These are phyloP conservation scores for Starmera quercuum DNA, from an alignment of 805 yeast species.

Conservation along the genomic window DNA sequence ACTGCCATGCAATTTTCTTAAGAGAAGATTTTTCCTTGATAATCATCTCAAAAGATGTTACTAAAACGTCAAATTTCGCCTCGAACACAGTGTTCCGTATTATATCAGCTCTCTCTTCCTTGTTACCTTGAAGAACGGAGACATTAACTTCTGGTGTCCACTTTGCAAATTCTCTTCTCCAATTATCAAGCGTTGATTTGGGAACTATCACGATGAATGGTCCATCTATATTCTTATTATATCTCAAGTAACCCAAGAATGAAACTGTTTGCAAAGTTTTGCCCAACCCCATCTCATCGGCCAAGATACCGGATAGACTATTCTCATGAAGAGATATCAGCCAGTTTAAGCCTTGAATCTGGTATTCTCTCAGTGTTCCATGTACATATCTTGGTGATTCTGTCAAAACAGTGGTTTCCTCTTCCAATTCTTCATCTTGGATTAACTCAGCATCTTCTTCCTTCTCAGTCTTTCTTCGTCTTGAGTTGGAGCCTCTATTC, in stretches of 20 bases:
- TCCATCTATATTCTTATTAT: constrained; percentile 70
- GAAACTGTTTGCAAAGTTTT: constrained; percentile 93
- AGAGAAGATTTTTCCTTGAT: constrained; percentile 78
- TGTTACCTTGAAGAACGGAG: constrained; percentile 81
- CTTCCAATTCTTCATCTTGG: constrained; percentile 68
- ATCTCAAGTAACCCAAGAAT: constrained; percentile 81
- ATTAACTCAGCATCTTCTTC: constrained; percentile 93
- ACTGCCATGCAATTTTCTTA: constrained; percentile 86
- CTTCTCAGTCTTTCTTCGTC: constrained; percentile 84
- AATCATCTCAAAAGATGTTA: constrained; percentile 91
- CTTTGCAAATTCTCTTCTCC: constrained; percentile 89
- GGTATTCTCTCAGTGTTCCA: constrained; percentile 84
- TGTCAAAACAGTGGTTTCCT: constrained; percentile 63
- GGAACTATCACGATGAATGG: constrained; percentile 93
- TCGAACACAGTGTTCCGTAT: constrained; percentile 52
- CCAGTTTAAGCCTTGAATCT: constrained; percentile 95
- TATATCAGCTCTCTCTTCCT: constrained; percentile 63
- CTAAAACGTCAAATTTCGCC: constrained; percentile 81
- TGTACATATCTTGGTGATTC: constrained; percentile 76
- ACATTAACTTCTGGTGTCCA: constrained; percentile 96
- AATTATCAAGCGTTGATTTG: constrained; percentile 90
- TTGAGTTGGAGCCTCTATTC: constrained; percentile 22
- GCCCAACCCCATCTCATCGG: constrained; percentile 98
- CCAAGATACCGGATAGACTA: constrained; percentile 83
- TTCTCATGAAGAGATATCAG: constrained; percentile 82